A percentile compares a stretch with the other conserved stretches of the same genome.
These are phyloP conservation scores for Hansenula anomala DNA, from an alignment of 1,139 yeast genomes.

Conservation along the genomic window DNA sequence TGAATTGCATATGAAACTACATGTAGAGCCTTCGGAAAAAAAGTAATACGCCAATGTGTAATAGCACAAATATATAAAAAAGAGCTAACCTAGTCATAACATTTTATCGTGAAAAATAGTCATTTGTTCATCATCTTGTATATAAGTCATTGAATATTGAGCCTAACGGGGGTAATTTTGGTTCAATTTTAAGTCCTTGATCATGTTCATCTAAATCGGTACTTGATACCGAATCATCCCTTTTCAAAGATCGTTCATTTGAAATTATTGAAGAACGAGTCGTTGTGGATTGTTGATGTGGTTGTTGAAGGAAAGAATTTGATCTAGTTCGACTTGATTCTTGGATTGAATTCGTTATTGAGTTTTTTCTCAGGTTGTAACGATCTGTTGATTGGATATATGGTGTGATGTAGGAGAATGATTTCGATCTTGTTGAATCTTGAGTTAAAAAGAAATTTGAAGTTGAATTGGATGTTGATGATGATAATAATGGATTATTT, in stretches of 20 bases:
- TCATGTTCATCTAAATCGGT: background rate
- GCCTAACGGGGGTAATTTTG: conserved; percentile 13
- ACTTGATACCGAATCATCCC: too few relatives aligned
- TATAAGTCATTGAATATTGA: conserved; percentile 14
- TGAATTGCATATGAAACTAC: too few relatives aligned
- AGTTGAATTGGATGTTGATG: background rate
- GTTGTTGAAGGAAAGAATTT: background rate
- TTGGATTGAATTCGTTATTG: conserved; percentile 4
- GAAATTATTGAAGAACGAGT: too few relatives aligned
- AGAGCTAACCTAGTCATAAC: too few relatives aligned
- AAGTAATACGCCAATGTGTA: too few relatives aligned
- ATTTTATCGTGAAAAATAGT: too few relatives aligned
- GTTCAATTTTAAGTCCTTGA: conserved; percentile 7
- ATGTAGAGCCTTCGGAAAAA: too few relatives aligned
- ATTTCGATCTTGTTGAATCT: conserved; percentile 11
- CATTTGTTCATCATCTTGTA: conserved; percentile 7
- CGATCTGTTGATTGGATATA: conserved; percentile 10
- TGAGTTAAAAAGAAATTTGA: conserved; percentile 1
- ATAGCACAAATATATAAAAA: too few relatives aligned
- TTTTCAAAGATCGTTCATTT: too few relatives aligned
- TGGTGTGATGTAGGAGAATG: conserved; percentile 12
- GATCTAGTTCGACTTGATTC: background rate
- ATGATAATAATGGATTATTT: too few relatives aligned
- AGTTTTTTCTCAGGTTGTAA: conserved; percentile 10
- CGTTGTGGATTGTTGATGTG: too few relatives aligned